These are phyloP conservation scores for Circinella minor DNA, from an alignment of 371 early-diverging fungal species.

Conservation along the genomic window DNA sequence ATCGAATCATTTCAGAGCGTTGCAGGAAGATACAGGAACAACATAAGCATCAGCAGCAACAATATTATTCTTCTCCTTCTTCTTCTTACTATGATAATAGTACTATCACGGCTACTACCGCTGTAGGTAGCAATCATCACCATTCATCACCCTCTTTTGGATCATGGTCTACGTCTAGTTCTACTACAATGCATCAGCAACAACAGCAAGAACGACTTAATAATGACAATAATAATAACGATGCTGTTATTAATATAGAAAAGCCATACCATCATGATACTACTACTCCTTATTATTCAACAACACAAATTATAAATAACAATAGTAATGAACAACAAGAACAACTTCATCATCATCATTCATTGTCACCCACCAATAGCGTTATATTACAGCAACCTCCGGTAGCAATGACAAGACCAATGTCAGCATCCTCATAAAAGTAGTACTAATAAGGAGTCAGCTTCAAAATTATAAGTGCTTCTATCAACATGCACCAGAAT, in stretches of 20 bases:
- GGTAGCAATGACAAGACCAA: not conserved
- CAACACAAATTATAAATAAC: too few relatives aligned
- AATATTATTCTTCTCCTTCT: too few relatives aligned
- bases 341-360: too few relatives aligned
- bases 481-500: not conserved
- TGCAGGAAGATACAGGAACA: constrained; percentile 3
- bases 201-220: not conserved
- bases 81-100: not conserved
- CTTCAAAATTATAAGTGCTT: not conserved
- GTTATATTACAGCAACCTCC: not conserved
- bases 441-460: not conserved
- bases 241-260: not conserved
- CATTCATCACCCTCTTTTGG: constrained; percentile 11
- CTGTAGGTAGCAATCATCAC: not conserved
- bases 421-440: not conserved
- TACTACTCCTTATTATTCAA: not conserved
- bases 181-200: not conserved
- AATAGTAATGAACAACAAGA: too few relatives aligned
- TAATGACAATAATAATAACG: not conserved
- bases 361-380: too few relatives aligned
- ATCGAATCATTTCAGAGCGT: not conserved
- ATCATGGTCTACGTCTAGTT: constrained; percentile 6
- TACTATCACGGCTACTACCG: not conserved
- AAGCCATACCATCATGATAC: not conserved
- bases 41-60: not conserved